Conservation (phyloP, 176 grass and related monocot species). For the Luzula sylvatica region DNA sequence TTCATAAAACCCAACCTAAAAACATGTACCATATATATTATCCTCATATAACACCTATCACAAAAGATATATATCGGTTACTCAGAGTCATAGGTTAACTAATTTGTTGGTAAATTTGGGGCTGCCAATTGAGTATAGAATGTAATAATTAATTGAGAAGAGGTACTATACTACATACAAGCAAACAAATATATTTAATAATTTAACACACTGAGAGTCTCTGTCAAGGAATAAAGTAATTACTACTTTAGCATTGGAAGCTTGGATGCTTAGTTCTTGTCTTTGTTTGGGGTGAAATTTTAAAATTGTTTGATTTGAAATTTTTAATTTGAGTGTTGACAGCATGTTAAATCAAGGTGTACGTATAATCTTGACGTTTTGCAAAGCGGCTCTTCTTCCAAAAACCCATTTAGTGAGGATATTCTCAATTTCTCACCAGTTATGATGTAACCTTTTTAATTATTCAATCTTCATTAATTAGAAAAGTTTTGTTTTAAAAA, state of each 20-base stretch:
- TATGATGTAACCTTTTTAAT: too few species aligned
- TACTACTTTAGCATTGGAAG: conserved; percentile 11
- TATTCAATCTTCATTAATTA: too few species aligned
- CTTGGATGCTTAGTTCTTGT: conserved; percentile 25
- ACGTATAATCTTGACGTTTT: conserved; percentile 20
- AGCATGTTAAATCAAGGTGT: conserved; percentile 25
- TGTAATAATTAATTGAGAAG: too few species aligned
- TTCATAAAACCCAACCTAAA: too few species aligned
- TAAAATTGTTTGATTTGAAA: conserved; percentile 20
- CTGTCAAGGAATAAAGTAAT: conserved; percentile 16
- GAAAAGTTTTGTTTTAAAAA: too few species aligned
- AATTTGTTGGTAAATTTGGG: neutral
- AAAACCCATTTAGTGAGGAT: conserved; percentile 13
- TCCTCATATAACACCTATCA: too few species aligned
- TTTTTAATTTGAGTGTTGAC: conserved; percentile 17
- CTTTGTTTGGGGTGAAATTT: conserved; percentile 20
- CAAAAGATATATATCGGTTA: too few species aligned
- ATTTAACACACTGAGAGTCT: conserved; percentile 16
- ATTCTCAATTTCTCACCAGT: conserved; percentile 5
- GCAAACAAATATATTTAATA: too few species aligned
- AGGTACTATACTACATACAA: too few species aligned
- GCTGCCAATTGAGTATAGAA: conserved; percentile 11
- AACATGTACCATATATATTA: too few species aligned
- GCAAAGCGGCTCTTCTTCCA: conserved; percentile 10
- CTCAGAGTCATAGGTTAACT: too few species aligned